These are phyloP conservation scores for Camillea tinctor DNA, from an alignment of 2,329 filamentous ascomycete genomes.

Conservation along the genomic window DNA sequence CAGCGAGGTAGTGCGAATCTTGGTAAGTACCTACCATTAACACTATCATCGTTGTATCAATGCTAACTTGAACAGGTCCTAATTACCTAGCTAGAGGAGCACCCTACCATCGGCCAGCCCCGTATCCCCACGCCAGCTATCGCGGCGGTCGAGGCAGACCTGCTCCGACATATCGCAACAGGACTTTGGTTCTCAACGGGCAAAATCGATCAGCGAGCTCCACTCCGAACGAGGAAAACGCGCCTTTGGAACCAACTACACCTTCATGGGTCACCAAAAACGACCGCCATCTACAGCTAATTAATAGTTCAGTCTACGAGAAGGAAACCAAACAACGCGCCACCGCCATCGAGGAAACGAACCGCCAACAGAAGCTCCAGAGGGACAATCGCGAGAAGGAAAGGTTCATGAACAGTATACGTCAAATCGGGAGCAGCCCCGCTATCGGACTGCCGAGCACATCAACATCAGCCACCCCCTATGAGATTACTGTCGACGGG, in stretches of 20 bases:
- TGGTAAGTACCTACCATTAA: slow-evolving; percentile 12
- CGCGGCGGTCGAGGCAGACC: slow-evolving; percentile 26
- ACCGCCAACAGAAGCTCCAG: slow-evolving; percentile 53
- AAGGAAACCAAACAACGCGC: slow-evolving; percentile 67
- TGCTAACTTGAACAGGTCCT: slow-evolving; percentile 12
- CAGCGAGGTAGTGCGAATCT: slow-evolving; percentile 48
- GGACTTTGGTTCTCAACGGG: slow-evolving; percentile 33
- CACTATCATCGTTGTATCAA: neutral
- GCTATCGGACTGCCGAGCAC: slow-evolving; percentile 28
- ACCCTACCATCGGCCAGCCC: slow-evolving; percentile 25
- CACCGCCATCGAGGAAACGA: slow-evolving; percentile 70
- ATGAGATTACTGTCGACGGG: slow-evolving; percentile 69
- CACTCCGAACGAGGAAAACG: slow-evolving; percentile 26
- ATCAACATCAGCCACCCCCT: slow-evolving; percentile 37
- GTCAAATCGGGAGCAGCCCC: slow-evolving; percentile 32
- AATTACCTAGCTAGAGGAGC: slow-evolving; percentile 21
- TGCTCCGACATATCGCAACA: slow-evolving; percentile 31
- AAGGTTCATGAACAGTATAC: slow-evolving; percentile 51
- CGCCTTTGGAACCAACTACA: slow-evolving; percentile 36
- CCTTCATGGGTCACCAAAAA: slow-evolving; percentile 67
- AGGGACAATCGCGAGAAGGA: slow-evolving; percentile 57
- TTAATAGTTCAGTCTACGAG: slow-evolving; percentile 76
- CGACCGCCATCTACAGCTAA: slow-evolving; percentile 77
- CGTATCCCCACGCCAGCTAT: slow-evolving; percentile 28
- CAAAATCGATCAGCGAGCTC: slow-evolving; percentile 21